Base-by-base conservation (phyloP, 106 monocot genomes). In the Agapanthus africanus region DNA sequence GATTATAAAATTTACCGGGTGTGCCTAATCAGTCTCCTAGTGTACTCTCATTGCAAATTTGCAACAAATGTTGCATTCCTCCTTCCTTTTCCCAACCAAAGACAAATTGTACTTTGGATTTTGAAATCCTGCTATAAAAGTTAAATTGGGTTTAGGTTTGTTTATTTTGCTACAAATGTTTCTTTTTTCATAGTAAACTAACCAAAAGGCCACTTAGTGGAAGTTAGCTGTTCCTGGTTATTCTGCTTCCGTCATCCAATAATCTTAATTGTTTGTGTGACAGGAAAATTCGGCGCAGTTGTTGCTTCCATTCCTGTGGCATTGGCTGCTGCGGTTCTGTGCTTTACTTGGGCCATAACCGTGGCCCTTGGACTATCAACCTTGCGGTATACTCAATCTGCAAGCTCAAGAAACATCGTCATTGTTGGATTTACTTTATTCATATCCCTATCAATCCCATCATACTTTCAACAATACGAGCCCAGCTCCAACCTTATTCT, bases 381-480 rank as follows among this genome's bases (percentile, higher is more conserved):
- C 36, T 56, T 99, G 73, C 82, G 79, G 42, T 90, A 93, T 60
- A 93, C 93, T 30, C 90, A 90, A 80, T 71, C 87, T 46, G 93
- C 85, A 70, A 93, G 87, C 78, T 83, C 99, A 31, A 89, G 93
- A 39, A 99, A 99, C 62, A 80, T 84, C 27, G 77, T 99, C 34
- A 99, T 99, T 11, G 90, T 99, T 57, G 99, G 99, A 10, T 99
- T 99, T 87, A 85, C 99, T 18, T 78, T 99, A 44, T 99, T 99
- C 78, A 81, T 99, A 35, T 90, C 93, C 18, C 68, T 99, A 13
- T 99, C 99, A 7, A 59, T 99, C 21, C 99, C 99, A 19, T 74
- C 99, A 27, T 99, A 90, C 66, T 71, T 99, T 78, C 99, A 99
- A 57, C 93, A 93, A 51, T 99, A 93, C 72, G 82, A 86, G 40